Conservation (phyloP, 192 early-diverging fungal genomes). For the Pilobolus umbonatus region DNA sequence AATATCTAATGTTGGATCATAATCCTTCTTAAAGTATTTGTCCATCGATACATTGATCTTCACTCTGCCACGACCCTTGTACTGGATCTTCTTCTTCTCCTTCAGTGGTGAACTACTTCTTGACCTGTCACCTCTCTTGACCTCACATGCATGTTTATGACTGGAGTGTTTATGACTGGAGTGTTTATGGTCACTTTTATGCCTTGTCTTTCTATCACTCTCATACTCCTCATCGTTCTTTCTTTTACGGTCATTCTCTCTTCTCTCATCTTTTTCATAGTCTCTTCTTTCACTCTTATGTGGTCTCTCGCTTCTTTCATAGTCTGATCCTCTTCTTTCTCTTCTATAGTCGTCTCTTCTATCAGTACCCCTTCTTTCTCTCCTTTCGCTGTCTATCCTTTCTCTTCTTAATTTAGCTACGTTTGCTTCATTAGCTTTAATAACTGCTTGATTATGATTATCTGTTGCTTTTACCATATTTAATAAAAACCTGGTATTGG, state of each 20-base stretch:
- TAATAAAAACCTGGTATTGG: slow-evolving; percentile 54
- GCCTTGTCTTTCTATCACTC: not conserved
- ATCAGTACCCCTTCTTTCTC: not conserved
- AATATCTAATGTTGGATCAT: slow-evolving; percentile 43
- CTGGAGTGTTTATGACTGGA: not conserved
- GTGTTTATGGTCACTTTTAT: not conserved
- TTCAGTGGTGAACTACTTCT: not conserved
- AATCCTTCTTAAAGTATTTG: slow-evolving; percentile 49
- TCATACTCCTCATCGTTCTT: slow-evolving; percentile 1
- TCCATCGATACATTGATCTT: slow-evolving; percentile 46
- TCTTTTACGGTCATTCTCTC: too few relatives aligned
- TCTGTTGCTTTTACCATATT: slow-evolving; percentile 53
- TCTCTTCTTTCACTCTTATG: not conserved
- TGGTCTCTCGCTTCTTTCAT: not conserved
- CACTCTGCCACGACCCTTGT: slow-evolving; percentile 36
- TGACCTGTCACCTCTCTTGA: not conserved
- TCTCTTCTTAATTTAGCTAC: slow-evolving; percentile 25
- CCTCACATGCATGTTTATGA: slow-evolving; percentile 15
- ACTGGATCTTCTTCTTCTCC: not conserved
- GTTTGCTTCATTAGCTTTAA: slow-evolving; percentile 42
- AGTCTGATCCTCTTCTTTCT: not conserved
- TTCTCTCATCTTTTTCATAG: not conserved
- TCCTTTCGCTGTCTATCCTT: slow-evolving; percentile 12
- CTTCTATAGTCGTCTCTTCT: not conserved
- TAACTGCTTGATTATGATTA: slow-evolving; percentile 48